These are phyloP conservation scores for Globisporangium iwayamae DNA, from an alignment of 352 stramenopile genomes.

Conservation along the genomic window DNA sequence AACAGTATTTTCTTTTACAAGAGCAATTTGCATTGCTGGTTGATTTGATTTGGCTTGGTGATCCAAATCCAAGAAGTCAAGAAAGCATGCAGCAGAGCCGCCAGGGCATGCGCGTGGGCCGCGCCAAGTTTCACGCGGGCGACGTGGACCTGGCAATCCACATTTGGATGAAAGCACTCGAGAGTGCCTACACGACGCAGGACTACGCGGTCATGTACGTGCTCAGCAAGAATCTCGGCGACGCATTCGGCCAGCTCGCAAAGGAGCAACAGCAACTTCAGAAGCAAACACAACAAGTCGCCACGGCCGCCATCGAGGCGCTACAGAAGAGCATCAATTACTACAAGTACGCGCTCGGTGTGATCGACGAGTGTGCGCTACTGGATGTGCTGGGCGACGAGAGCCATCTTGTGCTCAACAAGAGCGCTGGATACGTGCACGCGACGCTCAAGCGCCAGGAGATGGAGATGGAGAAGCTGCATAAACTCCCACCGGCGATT, in stretches of 20 bases:
- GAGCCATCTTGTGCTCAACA: slow-evolving; percentile 23
- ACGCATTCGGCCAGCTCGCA: slow-evolving; percentile 25
- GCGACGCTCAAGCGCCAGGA: slow-evolving; percentile 12
- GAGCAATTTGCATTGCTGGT: background rate
- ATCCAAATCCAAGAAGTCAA: background rate
- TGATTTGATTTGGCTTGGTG: background rate
- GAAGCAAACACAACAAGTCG: background rate
- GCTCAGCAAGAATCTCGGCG: slow-evolving; percentile 63
- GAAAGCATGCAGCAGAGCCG: background rate
- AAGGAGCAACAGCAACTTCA: slow-evolving; percentile 10
- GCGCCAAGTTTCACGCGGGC: slow-evolving; percentile 30
- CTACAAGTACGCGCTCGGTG: slow-evolving; percentile 46
- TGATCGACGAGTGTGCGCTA: slow-evolving; percentile 40
- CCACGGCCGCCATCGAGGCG: background rate
- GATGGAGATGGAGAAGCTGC: slow-evolving; percentile 13
- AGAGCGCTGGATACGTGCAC: slow-evolving; percentile 26
- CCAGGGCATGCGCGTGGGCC: slow-evolving; percentile 32
- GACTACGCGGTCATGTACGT: slow-evolving; percentile 63
- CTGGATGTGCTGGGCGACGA: slow-evolving; percentile 16
- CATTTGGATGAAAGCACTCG: slow-evolving; percentile 51
- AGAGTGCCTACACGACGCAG: slow-evolving; percentile 38
- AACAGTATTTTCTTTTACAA: background rate
- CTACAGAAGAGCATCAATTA: slow-evolving; percentile 31
- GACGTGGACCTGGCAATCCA: slow-evolving; percentile 30
- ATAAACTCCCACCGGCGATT: slow-evolving; percentile 2